Evolutionary conservation across 352 stramenopile species (phyloP).

Genomic region (Globisporangium spiculum): DNA sequence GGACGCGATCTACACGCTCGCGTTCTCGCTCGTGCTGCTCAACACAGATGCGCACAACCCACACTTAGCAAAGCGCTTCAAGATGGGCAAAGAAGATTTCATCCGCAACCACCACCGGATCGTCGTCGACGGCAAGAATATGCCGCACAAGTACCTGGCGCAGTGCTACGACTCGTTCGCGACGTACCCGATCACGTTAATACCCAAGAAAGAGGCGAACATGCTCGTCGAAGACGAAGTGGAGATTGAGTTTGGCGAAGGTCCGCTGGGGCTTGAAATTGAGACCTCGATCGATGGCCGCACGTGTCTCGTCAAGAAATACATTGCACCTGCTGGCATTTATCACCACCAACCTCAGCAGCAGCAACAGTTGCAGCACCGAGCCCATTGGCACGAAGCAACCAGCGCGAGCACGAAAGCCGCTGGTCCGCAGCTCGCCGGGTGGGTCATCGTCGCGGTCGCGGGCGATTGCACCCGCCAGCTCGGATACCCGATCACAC

Average conservation of each 20-base stretch:
- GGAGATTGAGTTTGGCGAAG: constrained; percentile 61
- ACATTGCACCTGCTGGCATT: constrained; percentile 8
- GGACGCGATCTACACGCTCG: constrained; percentile 73
- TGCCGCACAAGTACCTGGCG: constrained; percentile 48
- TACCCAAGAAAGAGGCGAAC: constrained; percentile 42
- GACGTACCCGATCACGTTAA: constrained; percentile 49
- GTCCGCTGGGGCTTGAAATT: constrained; percentile 61
- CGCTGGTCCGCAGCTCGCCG: constrained; percentile 25
- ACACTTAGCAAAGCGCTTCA: constrained; percentile 53
- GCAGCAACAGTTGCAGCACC: constrained; percentile 17
- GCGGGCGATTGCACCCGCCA: constrained; percentile 64
- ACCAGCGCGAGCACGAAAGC: constrained; percentile 17
- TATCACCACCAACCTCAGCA: neutral
- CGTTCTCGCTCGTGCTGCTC: constrained; percentile 75
- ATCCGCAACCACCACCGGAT: constrained; percentile 71
- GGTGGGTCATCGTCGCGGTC: constrained; percentile 72
- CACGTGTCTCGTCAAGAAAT: constrained; percentile 64
- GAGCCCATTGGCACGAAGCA: constrained; percentile 16
- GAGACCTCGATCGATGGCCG: constrained; percentile 76
- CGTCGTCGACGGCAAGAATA: constrained; percentile 29
- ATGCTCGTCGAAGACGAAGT: constrained; percentile 51
- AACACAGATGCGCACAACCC: constrained; percentile 84
- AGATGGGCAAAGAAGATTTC: constrained; percentile 75
- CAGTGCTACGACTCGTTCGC: constrained; percentile 70
- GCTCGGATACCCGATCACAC: constrained; percentile 61